Conservation (phyloP, 371 early-diverging fungal species). For the Mortierella sp. region DNA sequence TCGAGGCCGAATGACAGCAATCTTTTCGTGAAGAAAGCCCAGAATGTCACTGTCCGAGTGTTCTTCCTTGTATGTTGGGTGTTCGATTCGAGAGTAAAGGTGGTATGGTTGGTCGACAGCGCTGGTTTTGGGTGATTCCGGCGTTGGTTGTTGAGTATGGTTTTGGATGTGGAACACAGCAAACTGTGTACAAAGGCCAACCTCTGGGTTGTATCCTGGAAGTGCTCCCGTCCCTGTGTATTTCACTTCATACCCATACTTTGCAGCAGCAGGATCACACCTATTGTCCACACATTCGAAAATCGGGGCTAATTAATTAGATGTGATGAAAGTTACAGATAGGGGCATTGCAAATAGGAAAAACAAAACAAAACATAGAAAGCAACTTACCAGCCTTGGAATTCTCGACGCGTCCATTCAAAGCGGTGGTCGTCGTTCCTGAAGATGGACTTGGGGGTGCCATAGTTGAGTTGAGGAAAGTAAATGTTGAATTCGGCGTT, state of each 20-base stretch:
- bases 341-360: too few species aligned
- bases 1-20: conserved; percentile 36
- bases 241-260: conserved; percentile 75
- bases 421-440: conserved; percentile 93
- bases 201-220: conserved; percentile 56
- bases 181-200: conserved; percentile 87
- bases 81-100: conserved; percentile 23
- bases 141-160: background rate
- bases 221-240: conserved; percentile 81
- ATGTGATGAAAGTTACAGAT: background rate
- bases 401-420: conserved; percentile 93
- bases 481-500: conserved; percentile 93
- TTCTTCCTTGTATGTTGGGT: conserved; percentile 31
- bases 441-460: conserved; percentile 73
- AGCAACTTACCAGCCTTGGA: conserved; percentile 78
- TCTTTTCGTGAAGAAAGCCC: conserved; percentile 28
- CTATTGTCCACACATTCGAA: conserved; percentile 22
- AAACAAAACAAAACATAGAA: background rate
- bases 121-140: background rate
- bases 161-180: conserved; percentile 70
- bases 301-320: background rate
- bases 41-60: conserved; percentile 35
- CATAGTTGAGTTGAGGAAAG: conserved; percentile 83
- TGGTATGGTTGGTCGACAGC: background rate
- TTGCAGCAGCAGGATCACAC: conserved; percentile 66